These are phyloP conservation scores for Lentinus tigrinus DNA, from an alignment of 768 basidiomycete genomes.

Conservation along the genomic window DNA sequence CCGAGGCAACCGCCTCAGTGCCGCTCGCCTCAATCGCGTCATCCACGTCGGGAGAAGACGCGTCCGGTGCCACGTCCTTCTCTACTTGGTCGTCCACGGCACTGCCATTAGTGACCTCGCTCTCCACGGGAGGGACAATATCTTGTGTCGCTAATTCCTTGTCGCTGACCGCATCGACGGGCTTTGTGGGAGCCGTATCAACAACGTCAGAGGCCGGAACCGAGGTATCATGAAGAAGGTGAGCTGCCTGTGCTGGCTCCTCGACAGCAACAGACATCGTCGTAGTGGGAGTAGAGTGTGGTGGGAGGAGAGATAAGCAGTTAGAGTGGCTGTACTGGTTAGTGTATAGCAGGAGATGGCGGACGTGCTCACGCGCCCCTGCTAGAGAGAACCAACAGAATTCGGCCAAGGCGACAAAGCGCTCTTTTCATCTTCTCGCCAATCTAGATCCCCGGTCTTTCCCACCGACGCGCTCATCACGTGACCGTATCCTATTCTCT, in stretches of 20 bases:
- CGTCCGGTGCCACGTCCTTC: slow-evolving; percentile 2
- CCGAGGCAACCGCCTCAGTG: not conserved
- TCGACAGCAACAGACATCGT: slow-evolving; percentile 23
- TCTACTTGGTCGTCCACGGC: not conserved
- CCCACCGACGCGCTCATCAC: slow-evolving; percentile 16
- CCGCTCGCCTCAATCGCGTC: not conserved
- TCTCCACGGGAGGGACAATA: slow-evolving; percentile 1
- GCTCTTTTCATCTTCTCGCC: slow-evolving; percentile 10
- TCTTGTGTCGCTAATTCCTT: not conserved
- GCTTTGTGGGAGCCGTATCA: not conserved
- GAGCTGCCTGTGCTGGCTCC: slow-evolving; percentile 14
- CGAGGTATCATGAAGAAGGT: slow-evolving; percentile 9
- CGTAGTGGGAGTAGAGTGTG: slow-evolving; percentile 1
- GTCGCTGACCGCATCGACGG: slow-evolving; percentile 1
- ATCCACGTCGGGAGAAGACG: not conserved
- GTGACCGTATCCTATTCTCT: slow-evolving; percentile 18
- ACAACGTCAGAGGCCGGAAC: not conserved
- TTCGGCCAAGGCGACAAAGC: slow-evolving; percentile 8
- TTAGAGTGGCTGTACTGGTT: slow-evolving; percentile 9
- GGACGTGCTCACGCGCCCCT: slow-evolving; percentile 19
- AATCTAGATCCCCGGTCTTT: slow-evolving; percentile 10
- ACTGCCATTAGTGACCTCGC: not conserved
- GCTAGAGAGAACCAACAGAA: slow-evolving; percentile 12
- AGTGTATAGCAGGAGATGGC: slow-evolving; percentile 3
- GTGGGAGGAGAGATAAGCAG: slow-evolving; percentile 13